These are phyloP conservation scores for Aegilops longissima DNA, from an alignment of 176 grass and related monocot species.

Conservation along the genomic window DNA sequence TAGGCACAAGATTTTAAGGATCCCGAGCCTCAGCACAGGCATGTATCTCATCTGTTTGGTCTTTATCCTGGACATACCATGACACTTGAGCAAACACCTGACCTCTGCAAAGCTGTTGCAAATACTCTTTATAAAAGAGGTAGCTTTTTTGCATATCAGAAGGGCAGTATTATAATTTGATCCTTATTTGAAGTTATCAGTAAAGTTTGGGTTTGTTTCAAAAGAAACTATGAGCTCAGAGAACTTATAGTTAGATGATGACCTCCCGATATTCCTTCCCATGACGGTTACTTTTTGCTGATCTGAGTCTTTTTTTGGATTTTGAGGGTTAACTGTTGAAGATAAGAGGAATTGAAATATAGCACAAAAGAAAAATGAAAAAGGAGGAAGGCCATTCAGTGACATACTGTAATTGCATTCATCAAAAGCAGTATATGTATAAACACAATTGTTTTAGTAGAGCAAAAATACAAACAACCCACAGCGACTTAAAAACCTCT, in stretches of 20 bases:
- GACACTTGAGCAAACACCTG: slow-evolving; percentile 66
- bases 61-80: slow-evolving; percentile 94
- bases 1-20: slow-evolving; percentile 83
- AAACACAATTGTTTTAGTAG: too few species aligned
- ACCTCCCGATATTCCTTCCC: not conserved
- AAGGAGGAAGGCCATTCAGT: not conserved
- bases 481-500: too few species aligned
- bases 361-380: not conserved
- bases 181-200: not conserved
- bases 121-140: slow-evolving; percentile 94
- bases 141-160: slow-evolving; percentile 5
- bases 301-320: not conserved
- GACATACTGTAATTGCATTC: too few species aligned
- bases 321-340: not conserved
- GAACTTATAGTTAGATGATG: slow-evolving; percentile 3
- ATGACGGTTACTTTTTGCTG: not conserved
- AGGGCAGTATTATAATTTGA: not conserved
- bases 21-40: slow-evolving; percentile 81
- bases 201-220: not conserved
- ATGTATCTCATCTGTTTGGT: slow-evolving; percentile 88
- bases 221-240: not conserved
- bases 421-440: too few species aligned
- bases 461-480: too few species aligned
- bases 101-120: slow-evolving; percentile 80
- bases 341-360: slow-evolving; percentile 7